phyloP scores from a whole-genome alignment of 2,329 filamentous ascomycete genomes.

The Pseudogymnoascus sp. region DNA sequence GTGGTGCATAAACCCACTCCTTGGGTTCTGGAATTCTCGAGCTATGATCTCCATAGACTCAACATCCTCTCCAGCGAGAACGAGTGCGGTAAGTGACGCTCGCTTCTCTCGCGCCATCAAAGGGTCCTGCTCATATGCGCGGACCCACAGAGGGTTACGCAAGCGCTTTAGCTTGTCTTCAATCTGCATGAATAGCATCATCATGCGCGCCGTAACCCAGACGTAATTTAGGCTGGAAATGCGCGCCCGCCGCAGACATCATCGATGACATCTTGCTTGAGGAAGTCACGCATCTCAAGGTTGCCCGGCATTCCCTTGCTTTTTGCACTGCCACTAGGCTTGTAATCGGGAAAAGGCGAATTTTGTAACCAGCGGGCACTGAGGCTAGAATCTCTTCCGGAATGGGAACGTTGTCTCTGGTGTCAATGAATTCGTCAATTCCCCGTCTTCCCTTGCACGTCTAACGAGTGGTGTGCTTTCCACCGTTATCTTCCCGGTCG shows the following conservation, averaged over 20 bases:
- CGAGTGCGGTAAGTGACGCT: conserved; percentile 18
- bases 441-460: conserved; percentile 17
- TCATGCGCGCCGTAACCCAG: conserved; percentile 19
- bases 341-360: not conserved
- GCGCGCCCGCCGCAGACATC: conserved; percentile 26
- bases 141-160: conserved; percentile 25
- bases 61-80: conserved; percentile 22
- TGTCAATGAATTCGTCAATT: conserved; percentile 5
- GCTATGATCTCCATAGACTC: conserved; percentile 28
- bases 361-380: conserved; percentile 7
- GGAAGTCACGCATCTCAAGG: conserved; percentile 17
- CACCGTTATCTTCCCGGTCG: conserved; percentile 22
- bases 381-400: not conserved
- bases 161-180: conserved; percentile 23
- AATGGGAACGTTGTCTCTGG: not conserved
- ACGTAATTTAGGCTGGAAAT: conserved; percentile 30
- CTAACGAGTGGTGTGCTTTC: conserved; percentile 26
- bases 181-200: conserved; percentile 23
- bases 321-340: not conserved
- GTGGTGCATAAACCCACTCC: conserved; percentile 22
- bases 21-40: conserved; percentile 21
- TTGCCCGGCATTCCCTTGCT: not conserved
- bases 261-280: conserved; percentile 23
- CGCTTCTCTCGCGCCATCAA: conserved; percentile 20
- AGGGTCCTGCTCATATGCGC: conserved; percentile 23